Evolutionary conservation across 768 basidiomycete genomes (phyloP), one percentile per base, ranked within the genome.

Genomic region (Pleurotus sapidus): DNA sequence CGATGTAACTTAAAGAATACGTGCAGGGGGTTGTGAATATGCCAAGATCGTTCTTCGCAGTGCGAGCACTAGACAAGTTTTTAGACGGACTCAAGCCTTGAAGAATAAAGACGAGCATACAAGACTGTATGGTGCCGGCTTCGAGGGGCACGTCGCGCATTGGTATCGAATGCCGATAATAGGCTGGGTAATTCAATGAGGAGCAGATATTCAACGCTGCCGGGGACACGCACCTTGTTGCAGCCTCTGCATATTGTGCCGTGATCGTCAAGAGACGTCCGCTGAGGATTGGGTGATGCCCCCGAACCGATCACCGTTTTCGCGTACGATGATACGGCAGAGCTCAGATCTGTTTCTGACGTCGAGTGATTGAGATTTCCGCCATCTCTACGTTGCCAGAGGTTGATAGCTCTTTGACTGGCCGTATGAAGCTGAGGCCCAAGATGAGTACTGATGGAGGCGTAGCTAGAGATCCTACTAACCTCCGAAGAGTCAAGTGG

Each of bases 111-210:
- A 60, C 49, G n/a, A 42, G 69, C 83, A 57, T 67, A 96, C 95
- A 65, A 97, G 72, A 67, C 82, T 95, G 69, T 83, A 95, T 8
- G 83, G 69, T 17, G 72, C 74, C 0, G 92, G 86, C 39, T 75
- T 76, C 3, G 94, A 94, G 0, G 92, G 84, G 64, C 95, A 98
- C 59, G 87, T 89, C 12, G 89, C 92, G 66, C 95, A 98, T 67
- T 97, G 95, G 68, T 89, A 98, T 43, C 95, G 79, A 46, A 81
- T 73, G 4, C 95, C 94, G 51, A 84, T 70, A 56, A 96, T 94
- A 24, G 77, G 71, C 90, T 93, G 63, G 39, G 57, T 59, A 55
- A 24, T 8, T 20, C 46, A 23, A 11, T 55, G 1, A 38, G 57
- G 40, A 55, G 43, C 27, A 27, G 9, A 45, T 18, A 11, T 30